A percentile compares a stretch with the other conserved stretches of the same genome.
Conservation (phyloP, 2,329 filamentous ascomycete genomes). For the Aspergillus ustus region DNA sequence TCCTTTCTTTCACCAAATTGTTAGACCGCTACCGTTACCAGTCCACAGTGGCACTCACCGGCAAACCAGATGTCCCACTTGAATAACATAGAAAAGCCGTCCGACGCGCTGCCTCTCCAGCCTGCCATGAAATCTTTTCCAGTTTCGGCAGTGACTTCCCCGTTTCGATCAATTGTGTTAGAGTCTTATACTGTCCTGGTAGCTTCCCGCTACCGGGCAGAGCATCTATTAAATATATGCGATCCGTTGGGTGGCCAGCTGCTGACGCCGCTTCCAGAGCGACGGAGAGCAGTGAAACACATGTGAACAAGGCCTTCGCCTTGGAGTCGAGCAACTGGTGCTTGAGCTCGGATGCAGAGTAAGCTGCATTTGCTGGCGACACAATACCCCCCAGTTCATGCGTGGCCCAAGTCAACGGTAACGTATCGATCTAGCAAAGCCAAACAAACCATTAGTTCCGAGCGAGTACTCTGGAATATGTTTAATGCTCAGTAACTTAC, state of each 20-base stretch:
- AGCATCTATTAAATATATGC: conserved; percentile 72
- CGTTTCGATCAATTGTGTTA: conserved; percentile 68
- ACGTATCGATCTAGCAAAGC: conserved; percentile 68
- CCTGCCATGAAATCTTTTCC: conserved; percentile 46
- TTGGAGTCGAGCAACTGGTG: conserved; percentile 73
- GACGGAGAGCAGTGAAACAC: conserved; percentile 66
- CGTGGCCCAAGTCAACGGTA: conserved; percentile 73
- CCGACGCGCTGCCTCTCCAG: conserved; percentile 58
- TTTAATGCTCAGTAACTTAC: conserved; percentile 49
- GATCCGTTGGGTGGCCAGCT: conserved; percentile 65
- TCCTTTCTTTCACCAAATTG: conserved; percentile 64
- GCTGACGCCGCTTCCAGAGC: conserved; percentile 68
- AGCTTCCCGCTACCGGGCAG: conserved; percentile 58
- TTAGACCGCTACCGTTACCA: conserved; percentile 15
- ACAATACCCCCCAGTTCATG: conserved; percentile 76
- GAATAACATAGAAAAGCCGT: conserved; percentile 80
- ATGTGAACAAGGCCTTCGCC: conserved; percentile 74
- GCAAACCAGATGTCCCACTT: conserved; percentile 77
- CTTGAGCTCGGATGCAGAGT: conserved; percentile 70
- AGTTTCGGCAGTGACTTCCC: conserved; percentile 54
- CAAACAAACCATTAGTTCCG: neutral
- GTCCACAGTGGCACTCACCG: conserved; percentile 53
- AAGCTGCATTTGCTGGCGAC: conserved; percentile 76
- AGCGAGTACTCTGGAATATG: neutral
- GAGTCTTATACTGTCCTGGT: conserved; percentile 60